These are phyloP conservation scores for Hansenula lynferdii DNA, from an alignment of 1,139 yeast genomes.

Conservation along the genomic window DNA sequence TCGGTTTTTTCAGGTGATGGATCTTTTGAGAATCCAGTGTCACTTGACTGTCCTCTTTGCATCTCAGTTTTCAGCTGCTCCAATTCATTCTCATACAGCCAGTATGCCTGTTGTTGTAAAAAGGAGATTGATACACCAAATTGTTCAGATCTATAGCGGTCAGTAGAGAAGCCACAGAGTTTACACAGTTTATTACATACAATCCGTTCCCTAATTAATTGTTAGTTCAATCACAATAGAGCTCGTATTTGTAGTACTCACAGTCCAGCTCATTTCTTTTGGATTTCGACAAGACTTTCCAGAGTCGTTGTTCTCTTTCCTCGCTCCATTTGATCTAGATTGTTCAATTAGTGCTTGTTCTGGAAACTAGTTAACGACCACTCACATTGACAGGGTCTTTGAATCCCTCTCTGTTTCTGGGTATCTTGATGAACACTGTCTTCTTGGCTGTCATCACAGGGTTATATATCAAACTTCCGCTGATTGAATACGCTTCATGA, in stretches of 20 bases:
- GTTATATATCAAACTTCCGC: too few species aligned
- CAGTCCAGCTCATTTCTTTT: slow-evolving; percentile 22
- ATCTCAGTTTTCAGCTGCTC: slow-evolving; percentile 34
- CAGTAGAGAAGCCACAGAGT: neutral
- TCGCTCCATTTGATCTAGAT: slow-evolving; percentile 19
- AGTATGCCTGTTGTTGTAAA: slow-evolving; percentile 40
- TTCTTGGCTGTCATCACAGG: neutral
- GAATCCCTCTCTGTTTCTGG: slow-evolving; percentile 19
- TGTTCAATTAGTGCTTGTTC: neutral
- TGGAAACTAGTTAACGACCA: too few species aligned
- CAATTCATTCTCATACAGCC: slow-evolving; percentile 41
- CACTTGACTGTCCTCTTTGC: slow-evolving; percentile 17
- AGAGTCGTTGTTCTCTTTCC: slow-evolving; percentile 17
- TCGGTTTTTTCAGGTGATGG: neutral
- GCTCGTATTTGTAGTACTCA: slow-evolving; percentile 1
- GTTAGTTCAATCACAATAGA: neutral
- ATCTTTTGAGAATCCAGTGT: slow-evolving; percentile 9
- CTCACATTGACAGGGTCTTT: slow-evolving; percentile 19
- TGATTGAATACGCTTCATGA: too few species aligned
- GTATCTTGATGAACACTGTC: slow-evolving; percentile 18
- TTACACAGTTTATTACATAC: too few species aligned
- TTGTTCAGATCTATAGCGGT: slow-evolving; percentile 10
- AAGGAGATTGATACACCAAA: slow-evolving; percentile 36
- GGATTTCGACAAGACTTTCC: slow-evolving; percentile 21
- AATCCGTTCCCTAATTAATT: slow-evolving; percentile 1